Conservation (phyloP, 768 basidiomycete species). For the Tephrocybe sp. region DNA sequence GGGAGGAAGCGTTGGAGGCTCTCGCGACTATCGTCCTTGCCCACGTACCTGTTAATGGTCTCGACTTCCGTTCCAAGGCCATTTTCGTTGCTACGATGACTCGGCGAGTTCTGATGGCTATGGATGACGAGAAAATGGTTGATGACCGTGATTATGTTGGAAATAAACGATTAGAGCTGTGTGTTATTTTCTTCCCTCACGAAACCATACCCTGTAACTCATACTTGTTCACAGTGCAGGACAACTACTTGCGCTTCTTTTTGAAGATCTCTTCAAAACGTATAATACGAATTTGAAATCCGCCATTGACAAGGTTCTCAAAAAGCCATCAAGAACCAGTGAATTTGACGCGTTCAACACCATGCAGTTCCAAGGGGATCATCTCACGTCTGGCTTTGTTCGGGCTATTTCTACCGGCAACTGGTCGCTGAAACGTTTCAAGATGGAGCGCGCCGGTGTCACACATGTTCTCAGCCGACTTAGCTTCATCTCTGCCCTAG, state of each 20-base stretch:
- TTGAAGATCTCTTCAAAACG: constrained; percentile 98
- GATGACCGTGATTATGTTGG: constrained; percentile 99
- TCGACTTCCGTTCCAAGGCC: constrained; percentile 91
- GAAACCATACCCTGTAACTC: not conserved
- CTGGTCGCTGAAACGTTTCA: constrained; percentile 98
- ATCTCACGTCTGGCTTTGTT: constrained; percentile 92
- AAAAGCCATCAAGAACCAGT: constrained; percentile 90
- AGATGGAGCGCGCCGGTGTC: constrained; percentile 98
- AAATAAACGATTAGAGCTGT: constrained; percentile 98
- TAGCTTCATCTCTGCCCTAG: constrained; percentile 94
- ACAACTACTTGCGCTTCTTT: constrained; percentile 90
- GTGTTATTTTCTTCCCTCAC: constrained; percentile 29
- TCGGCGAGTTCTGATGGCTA: constrained; percentile 90
- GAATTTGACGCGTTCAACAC: constrained; percentile 95
- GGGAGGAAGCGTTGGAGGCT: constrained; percentile 95
- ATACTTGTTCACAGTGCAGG: constrained; percentile 65
- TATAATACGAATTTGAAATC: constrained; percentile 95
- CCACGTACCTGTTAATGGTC: constrained; percentile 86
- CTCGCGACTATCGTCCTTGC: constrained; percentile 97
- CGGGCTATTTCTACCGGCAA: constrained; percentile 98
- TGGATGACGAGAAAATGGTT: constrained; percentile 95
- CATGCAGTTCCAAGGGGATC: constrained; percentile 95
- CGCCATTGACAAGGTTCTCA: constrained; percentile 94
- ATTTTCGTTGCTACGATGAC: constrained; percentile 99
- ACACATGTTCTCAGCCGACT: constrained; percentile 95